Conservation (phyloP, 345 rosid species). For the Moringa oleifera region DNA sequence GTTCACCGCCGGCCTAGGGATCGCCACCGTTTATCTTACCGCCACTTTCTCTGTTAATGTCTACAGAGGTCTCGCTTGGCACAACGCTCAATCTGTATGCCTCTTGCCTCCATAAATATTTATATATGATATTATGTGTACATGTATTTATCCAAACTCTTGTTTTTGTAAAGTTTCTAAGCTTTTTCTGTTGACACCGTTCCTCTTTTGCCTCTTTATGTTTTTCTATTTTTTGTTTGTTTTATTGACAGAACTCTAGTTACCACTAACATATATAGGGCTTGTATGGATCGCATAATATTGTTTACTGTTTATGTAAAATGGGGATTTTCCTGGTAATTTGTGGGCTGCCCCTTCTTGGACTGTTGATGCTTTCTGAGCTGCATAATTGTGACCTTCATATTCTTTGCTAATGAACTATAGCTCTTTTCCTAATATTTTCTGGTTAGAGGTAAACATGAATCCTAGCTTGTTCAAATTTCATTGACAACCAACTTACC, state of each 20-base stretch:
- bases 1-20: slow-evolving; percentile 70
- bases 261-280: neutral
- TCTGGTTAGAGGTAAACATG: too few species aligned
- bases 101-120: neutral
- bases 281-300: too few species aligned
- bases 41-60: slow-evolving; percentile 72
- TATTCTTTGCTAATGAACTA: too few species aligned
- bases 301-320: too few species aligned
- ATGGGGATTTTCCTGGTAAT: too few species aligned
- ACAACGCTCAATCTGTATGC: slow-evolving; percentile 58
- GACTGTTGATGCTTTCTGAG: too few species aligned
- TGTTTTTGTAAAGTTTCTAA: neutral
- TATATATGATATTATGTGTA: neutral
- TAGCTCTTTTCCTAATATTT: too few species aligned
- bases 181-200: neutral
- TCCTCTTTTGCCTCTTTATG: neutral
- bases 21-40: slow-evolving; percentile 67
- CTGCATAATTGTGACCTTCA: too few species aligned
- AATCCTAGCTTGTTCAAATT: too few species aligned
- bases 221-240: neutral
- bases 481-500: too few species aligned
- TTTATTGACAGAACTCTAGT: neutral
- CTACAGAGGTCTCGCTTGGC: slow-evolving; percentile 75
- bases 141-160: neutral
- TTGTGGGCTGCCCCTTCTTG: too few species aligned